phyloP scores from a whole-genome alignment of 2,329 filamentous ascomycete genomes.

The Scleromitrula shiraiana region DNA sequence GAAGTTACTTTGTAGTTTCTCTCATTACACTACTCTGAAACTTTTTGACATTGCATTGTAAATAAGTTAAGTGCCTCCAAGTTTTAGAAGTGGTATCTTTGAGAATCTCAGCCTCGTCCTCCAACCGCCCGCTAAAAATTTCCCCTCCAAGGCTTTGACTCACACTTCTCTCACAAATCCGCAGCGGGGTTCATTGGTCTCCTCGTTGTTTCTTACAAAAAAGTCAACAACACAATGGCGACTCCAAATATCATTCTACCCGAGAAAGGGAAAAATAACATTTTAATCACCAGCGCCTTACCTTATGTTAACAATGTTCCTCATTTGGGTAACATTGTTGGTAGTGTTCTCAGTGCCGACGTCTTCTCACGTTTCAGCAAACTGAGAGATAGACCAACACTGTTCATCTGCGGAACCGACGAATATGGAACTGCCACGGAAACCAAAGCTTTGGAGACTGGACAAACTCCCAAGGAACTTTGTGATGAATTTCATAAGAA shows the following conservation, averaged over 20 bases:
- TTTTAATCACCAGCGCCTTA: constrained; percentile 84
- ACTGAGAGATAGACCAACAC: constrained; percentile 67
- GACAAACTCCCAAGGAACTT: constrained; percentile 70
- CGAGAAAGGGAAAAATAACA: constrained; percentile 69
- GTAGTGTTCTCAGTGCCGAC: constrained; percentile 81
- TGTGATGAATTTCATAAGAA: constrained; percentile 90
- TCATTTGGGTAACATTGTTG: constrained; percentile 83
- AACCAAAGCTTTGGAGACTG: constrained; percentile 87
- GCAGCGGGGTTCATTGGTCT: constrained; percentile 5
- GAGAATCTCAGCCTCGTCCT: not conserved
- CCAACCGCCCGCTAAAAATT: not conserved
- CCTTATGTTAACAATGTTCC: constrained; percentile 77
- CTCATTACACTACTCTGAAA: too few species aligned
- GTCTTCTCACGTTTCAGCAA: constrained; percentile 78
- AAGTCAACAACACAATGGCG: constrained; percentile 20
- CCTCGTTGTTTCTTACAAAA: not conserved
- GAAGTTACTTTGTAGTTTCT: too few species aligned
- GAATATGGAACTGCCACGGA: constrained; percentile 96
- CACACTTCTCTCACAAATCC: constrained; percentile 3
- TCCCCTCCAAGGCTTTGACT: constrained; percentile 10
- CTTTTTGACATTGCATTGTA: not conserved
- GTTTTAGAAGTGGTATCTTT: too few species aligned
- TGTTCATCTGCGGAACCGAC: constrained; percentile 84
- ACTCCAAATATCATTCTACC: constrained; percentile 45
- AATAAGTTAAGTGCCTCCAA: too few species aligned